Evolutionary conservation across 257 asterid genomes (phyloP), one percentile per base, ranked within the genome.

Genomic region (Solanum arcanum): DNA sequence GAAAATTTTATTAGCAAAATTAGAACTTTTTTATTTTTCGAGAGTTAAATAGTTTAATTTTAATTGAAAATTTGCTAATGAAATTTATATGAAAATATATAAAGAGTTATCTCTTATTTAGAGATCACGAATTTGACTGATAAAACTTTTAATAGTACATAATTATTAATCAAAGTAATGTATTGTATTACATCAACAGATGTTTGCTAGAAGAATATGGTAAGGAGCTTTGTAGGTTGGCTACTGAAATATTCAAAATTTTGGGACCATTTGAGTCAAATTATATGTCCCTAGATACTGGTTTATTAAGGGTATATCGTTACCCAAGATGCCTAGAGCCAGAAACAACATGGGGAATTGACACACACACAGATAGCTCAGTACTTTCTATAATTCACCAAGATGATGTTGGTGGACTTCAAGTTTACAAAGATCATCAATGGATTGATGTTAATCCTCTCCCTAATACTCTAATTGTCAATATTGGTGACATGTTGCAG

Each of bases 401-500:
- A 88, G 98, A 96, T 89, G 91, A 92, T 86, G 95, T 95, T 5
- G 98, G 98, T 27, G 98, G 98, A 25, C 98, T 96, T 77, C 98
- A 96, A 90, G 92, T 95, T 77, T 68, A 35, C 90, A 91, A 91
- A 23, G 89, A 92, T 76, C 29, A 89, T 12, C 77, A 91, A 73
- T 96, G 99, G 99, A 49, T 92, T 1, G 94, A 94, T 39, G 99
- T 95, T 9, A 83, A 84, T 20, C 98, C 98, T 16, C 72, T 91
- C 42, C 90, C 39, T 8, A 86, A 90, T 90, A 91, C 98, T 1
- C 94, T 95, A 1, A 90, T 96, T 33, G 94, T 96, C 89, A 94
- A 93, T 86, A 86, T 96, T 62, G 99, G 99, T 18, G 99, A 96
- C 81, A 94, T 94, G 96, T 87, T 94, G 94, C 98, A 94, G 99